Evolutionary conservation across 495 filamentous ascomycete species (phyloP).

Genomic region (Aspergillus panamensis): DNA sequence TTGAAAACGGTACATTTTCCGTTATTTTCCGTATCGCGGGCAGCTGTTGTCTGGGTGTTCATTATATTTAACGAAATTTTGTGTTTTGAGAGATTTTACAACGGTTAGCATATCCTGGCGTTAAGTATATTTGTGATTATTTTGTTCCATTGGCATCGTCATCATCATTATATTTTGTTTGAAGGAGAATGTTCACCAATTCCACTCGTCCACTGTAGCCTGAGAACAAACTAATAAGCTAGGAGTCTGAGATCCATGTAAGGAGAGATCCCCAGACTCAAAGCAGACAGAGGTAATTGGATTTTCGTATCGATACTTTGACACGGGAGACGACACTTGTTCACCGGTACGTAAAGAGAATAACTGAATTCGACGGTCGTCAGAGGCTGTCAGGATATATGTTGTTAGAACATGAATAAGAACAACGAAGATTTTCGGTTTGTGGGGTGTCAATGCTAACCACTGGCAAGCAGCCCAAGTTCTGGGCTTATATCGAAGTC

Average conservation of each 20-base stretch:
- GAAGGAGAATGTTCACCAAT: constrained; percentile 27
- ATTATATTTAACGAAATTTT: constrained; percentile 4
- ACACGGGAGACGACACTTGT: constrained; percentile 33
- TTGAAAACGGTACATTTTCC: constrained; percentile 15
- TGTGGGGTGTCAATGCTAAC: constrained; percentile 20
- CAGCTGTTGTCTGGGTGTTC: neutral
- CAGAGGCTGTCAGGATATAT: constrained; percentile 24
- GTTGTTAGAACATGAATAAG: neutral
- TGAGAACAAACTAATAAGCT: constrained; percentile 36
- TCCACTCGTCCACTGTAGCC: constrained; percentile 38
- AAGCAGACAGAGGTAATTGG: constrained; percentile 37
- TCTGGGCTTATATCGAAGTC: constrained; percentile 40
- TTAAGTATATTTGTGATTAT: constrained; percentile 6
- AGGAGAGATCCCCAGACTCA: constrained; percentile 28
- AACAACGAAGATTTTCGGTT: neutral
- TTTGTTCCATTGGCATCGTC: neutral
- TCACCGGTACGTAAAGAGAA: constrained; percentile 40
- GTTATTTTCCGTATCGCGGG: too few species aligned
- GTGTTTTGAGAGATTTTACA: constrained; percentile 7
- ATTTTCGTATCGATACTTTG: constrained; percentile 26
- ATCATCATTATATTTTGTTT: neutral
- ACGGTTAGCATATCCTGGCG: constrained; percentile 11
- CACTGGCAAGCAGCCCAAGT: constrained; percentile 38
- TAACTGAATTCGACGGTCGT: constrained; percentile 35
- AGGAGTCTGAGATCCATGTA: constrained; percentile 33